Base-by-base conservation (phyloP, 805 yeast species). In the Hanseniaspora singularis region DNA sequence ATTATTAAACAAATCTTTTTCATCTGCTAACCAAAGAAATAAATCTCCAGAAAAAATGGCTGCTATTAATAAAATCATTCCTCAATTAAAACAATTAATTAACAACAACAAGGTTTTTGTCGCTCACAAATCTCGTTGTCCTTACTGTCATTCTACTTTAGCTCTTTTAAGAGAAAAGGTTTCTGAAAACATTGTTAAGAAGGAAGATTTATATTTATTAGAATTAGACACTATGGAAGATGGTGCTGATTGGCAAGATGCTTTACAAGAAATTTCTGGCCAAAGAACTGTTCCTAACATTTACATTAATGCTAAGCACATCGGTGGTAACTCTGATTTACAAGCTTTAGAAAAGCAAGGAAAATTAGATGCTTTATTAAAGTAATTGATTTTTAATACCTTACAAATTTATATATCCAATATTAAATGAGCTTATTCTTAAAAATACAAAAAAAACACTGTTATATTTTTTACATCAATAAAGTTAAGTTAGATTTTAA, bases 281-380 rank as follows among this genome's bases (percentile, higher is more conserved):
- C 97, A 89, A 71, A 74, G 78, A 55, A 86, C 96, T 33, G 97
- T 89, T 52, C 98, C 98, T 52, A 87, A 82, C 63, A 74, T 89
- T 55, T 89, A 81, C 68, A 86, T 89, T 62, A 78, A 72, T 40
- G 96, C 95, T 51, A 73, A 88, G 66, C 96, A 87, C 70, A 77
- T 89, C 58, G 98, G 98, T 51, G 98, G 98, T 52, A 85, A 87
- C 73, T 79, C 88, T 33, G 95, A 85, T 55, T 69, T 89, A 53
- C 94, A 87, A 66, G 70, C 73, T 45, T 72, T 88, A 62, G 70
- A 74, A 54, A 70, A 77, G 20, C 56, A 64, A 38, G 92, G 81
- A 55, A 61, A 77, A 64, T 73, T 85, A 59, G 74, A 71, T 50
- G 55, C 45, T 10, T 47, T 68, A 42, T 54, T 70, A 50, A 53